These are phyloP conservation scores for Epichloe hybrida DNA, from an alignment of 2,329 filamentous ascomycete species.

Conservation along the genomic window DNA sequence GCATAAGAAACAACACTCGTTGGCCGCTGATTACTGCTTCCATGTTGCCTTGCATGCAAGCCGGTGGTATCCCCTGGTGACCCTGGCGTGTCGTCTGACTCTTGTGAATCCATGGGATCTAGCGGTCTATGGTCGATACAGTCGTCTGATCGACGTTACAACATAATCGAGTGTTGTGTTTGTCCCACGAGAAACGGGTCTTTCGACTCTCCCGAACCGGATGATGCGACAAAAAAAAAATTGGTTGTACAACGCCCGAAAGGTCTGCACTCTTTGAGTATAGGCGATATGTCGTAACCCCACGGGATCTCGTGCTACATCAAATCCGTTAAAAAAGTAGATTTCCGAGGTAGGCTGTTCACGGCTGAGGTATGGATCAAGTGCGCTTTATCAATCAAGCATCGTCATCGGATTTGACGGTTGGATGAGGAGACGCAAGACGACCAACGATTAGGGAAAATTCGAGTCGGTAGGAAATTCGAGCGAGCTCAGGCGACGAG, in stretches of 20 bases:
- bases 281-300: neutral
- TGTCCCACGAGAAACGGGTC: neutral
- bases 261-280: neutral
- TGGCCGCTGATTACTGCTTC: conserved; percentile 31
- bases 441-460: neutral
- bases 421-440: neutral
- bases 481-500: neutral
- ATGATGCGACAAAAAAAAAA: neutral
- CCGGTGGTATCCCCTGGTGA: conserved; percentile 25
- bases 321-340: neutral
- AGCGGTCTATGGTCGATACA: neutral
- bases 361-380: neutral
- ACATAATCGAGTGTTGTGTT: conserved; percentile 5
- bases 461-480: neutral
- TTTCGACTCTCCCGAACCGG: neutral
- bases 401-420: neutral
- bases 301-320: neutral
- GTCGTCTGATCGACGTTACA: conserved; percentile 6
- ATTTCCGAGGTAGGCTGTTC: neutral
- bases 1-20: conserved; percentile 60
- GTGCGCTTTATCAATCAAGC: neutral
- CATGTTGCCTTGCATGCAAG: conserved; percentile 20
- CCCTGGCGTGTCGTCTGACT: conserved; percentile 19
- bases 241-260: neutral
- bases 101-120: conserved; percentile 24